Conservation (phyloP, 495 filamentous ascomycete genomes). For the Bombardia bombarda region DNA sequence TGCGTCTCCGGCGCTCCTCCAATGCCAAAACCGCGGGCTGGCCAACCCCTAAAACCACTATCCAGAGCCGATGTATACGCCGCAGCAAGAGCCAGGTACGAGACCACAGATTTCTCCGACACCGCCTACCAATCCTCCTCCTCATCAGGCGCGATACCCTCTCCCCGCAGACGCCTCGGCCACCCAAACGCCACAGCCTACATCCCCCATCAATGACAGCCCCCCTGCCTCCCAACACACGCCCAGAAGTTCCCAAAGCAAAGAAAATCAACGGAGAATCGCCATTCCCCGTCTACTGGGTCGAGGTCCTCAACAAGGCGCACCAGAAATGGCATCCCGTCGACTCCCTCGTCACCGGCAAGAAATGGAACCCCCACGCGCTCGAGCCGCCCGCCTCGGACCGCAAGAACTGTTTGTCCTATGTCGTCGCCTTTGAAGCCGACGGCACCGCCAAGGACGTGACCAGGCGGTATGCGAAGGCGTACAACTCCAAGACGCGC, state of each 20-base stretch:
- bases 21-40: slow-evolving; percentile 35
- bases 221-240: slow-evolving; percentile 15
- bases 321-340: slow-evolving; percentile 85
- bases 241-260: slow-evolving; percentile 17
- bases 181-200: slow-evolving; percentile 35
- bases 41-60: slow-evolving; percentile 12
- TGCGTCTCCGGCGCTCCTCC: slow-evolving; percentile 51
- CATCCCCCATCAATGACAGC: slow-evolving; percentile 19
- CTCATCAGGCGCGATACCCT: slow-evolving; percentile 11
- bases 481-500: slow-evolving; percentile 82
- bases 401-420: slow-evolving; percentile 62
- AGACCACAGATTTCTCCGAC: slow-evolving; percentile 8
- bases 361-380: slow-evolving; percentile 58
- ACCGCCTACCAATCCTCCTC: neutral
- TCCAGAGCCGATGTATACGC: slow-evolving; percentile 22
- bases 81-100: slow-evolving; percentile 25
- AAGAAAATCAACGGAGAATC: slow-evolving; percentile 50
- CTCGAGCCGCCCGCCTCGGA: slow-evolving; percentile 78
- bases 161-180: slow-evolving; percentile 30
- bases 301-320: slow-evolving; percentile 78
- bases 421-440: slow-evolving; percentile 76
- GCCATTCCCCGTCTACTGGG: slow-evolving; percentile 80
- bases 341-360: slow-evolving; percentile 74
- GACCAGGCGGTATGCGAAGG: slow-evolving; percentile 68
- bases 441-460: slow-evolving; percentile 72